A percentile compares a stretch with the other conserved stretches of the same genome.
These are phyloP conservation scores for Rhizomucor pusillus DNA, from an alignment of 371 early-diverging fungal genomes.

Conservation along the genomic window DNA sequence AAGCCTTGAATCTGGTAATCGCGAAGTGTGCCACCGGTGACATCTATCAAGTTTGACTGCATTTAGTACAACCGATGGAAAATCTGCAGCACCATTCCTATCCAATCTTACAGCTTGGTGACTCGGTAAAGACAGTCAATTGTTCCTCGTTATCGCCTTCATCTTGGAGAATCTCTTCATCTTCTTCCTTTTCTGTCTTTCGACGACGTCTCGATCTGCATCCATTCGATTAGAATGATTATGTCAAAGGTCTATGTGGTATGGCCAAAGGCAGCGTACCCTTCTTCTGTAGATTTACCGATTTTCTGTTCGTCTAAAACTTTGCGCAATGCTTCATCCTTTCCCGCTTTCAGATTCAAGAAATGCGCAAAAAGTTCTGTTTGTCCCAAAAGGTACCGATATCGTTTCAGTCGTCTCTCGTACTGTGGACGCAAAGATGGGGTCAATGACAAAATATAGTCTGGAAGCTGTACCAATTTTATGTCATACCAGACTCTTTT, in stretches of 20 bases:
- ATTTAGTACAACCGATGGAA: too few relatives aligned
- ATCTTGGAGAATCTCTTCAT: constrained; percentile 80
- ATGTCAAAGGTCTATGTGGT: not conserved
- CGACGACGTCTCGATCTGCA: constrained; percentile 75
- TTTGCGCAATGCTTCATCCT: constrained; percentile 40
- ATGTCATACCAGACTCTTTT: constrained; percentile 1
- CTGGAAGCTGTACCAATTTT: not conserved
- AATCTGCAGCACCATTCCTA: too few relatives aligned
- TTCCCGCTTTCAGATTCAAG: constrained; percentile 54
- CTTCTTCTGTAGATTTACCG: constrained; percentile 37
- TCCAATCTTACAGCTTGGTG: constrained; percentile 71
- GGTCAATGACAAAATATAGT: not conserved
- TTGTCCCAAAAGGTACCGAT: constrained; percentile 88
- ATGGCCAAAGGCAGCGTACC: constrained; percentile 20
- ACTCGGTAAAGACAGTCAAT: constrained; percentile 79
- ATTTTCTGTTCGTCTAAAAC: constrained; percentile 42
- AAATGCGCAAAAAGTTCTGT: constrained; percentile 76
- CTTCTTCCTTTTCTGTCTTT: constrained; percentile 96
- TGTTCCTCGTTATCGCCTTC: constrained; percentile 61
- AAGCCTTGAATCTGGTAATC: constrained; percentile 98
- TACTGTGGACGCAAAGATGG: constrained; percentile 19
- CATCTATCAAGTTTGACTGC: constrained; percentile 49
- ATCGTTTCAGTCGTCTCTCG: constrained; percentile 47
- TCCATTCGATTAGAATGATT: not conserved
- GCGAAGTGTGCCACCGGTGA: constrained; percentile 86